Evolutionary conservation across 1,139 yeast species (phyloP).

Genomic region (Petasospora fabianii): DNA sequence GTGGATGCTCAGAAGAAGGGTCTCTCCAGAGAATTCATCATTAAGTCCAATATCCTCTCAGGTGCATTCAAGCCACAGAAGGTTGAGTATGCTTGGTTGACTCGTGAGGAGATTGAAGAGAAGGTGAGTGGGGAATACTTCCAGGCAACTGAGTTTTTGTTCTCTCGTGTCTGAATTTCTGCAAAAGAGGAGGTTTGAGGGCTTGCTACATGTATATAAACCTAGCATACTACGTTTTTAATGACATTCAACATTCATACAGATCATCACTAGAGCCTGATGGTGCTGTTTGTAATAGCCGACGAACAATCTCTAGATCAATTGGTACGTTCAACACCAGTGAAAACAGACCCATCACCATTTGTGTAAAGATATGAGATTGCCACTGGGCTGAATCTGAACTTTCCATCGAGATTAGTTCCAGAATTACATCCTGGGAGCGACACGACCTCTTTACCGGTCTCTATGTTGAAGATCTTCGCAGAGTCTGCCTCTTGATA

Average conservation of each 20-base stretch:
- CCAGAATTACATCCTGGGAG: conserved; percentile 40
- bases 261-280: not conserved
- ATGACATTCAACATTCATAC: no score
- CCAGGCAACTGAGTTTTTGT: conserved; percentile 47
- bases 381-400: conserved; percentile 43
- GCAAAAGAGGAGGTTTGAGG: no score
- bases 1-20: conserved; percentile 17
- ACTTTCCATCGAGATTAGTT: conserved; percentile 32
- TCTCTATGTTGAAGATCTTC: conserved; percentile 37
- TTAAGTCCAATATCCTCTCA: conserved; percentile 88
- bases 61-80: conserved; percentile 60
- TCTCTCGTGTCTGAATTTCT: conserved; percentile 44
- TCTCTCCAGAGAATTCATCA: conserved; percentile 46
- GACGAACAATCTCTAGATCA: no score
- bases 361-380: conserved; percentile 36
- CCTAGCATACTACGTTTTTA: no score
- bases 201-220: conserved; percentile 6
- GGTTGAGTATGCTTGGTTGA: conserved; percentile 72
- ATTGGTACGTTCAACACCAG: conserved; percentile 3
- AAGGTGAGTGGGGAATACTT: conserved; percentile 55
- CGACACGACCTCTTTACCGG: conserved; percentile 32
- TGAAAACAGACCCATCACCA: conserved; percentile 33
- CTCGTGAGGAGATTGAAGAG: conserved; percentile 70
- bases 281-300: no score
- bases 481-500: conserved; percentile 41